phyloP scores from a whole-genome alignment of 2,329 filamentous ascomycete genomes.

The Cladosporium sp. region DNA sequence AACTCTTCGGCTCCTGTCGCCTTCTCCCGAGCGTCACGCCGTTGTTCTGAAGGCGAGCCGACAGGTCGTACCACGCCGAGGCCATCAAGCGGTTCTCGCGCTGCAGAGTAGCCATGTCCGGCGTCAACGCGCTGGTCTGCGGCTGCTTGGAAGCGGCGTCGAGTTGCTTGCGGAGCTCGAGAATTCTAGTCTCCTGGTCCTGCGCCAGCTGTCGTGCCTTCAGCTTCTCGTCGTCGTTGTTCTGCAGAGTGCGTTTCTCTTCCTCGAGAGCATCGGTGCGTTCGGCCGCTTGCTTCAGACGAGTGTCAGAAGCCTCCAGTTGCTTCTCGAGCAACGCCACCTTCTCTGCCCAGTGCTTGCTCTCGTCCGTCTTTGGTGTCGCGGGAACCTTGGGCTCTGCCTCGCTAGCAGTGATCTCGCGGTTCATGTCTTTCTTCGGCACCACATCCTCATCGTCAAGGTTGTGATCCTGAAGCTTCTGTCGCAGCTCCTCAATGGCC shows the following conservation, averaged over 20 bases:
- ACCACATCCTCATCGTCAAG: slow-evolving; percentile 22
- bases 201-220: slow-evolving; percentile 20
- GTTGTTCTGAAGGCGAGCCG: slow-evolving; percentile 72
- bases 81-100: slow-evolving; percentile 73
- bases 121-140: slow-evolving; percentile 16
- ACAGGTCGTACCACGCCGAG: slow-evolving; percentile 82
- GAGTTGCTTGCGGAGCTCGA: slow-evolving; percentile 24
- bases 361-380: slow-evolving; percentile 17
- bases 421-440: slow-evolving; percentile 17
- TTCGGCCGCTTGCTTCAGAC: slow-evolving; percentile 28
- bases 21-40: slow-evolving; percentile 71
- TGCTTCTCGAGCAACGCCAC: slow-evolving; percentile 27
- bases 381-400: slow-evolving; percentile 10
- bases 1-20: slow-evolving; percentile 70
- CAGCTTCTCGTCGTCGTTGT: slow-evolving; percentile 12
- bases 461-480: slow-evolving; percentile 38
- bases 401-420: slow-evolving; percentile 12
- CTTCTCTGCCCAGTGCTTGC: slow-evolving; percentile 26
- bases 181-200: slow-evolving; percentile 24
- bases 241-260: slow-evolving; percentile 14
- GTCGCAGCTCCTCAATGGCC: slow-evolving; percentile 41
- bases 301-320: slow-evolving; percentile 26
- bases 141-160: slow-evolving; percentile 19
- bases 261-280: slow-evolving; percentile 27
- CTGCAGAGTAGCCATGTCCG: slow-evolving; percentile 61